These are phyloP conservation scores for Plasmodium inui DNA, from an alignment of 169 alveolate species.

Conservation along the genomic window DNA sequence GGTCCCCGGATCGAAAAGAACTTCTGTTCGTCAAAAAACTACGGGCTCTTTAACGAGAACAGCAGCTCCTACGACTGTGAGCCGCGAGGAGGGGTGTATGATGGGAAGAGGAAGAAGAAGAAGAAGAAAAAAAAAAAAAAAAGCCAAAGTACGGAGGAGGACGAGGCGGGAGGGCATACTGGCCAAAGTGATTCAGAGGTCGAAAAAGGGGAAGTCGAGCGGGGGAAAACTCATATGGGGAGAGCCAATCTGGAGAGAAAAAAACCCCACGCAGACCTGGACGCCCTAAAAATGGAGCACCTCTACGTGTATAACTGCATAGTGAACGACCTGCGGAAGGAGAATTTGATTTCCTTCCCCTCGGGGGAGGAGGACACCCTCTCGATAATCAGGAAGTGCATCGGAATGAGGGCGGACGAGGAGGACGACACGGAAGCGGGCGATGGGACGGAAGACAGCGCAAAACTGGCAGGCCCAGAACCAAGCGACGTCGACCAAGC, in stretches of 20 bases:
- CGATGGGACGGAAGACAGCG: neutral
- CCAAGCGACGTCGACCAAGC: neutral
- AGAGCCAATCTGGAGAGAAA: neutral
- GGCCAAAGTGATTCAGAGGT: neutral
- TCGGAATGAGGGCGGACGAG: slow-evolving; percentile 23
- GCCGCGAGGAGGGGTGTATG: neutral
- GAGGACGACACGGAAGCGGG: neutral
- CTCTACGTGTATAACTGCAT: slow-evolving; percentile 34
- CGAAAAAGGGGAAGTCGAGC: neutral
- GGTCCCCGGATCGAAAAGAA: neutral
- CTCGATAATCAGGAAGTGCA: slow-evolving; percentile 17
- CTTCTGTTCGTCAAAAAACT: neutral
- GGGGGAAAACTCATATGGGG: neutral
- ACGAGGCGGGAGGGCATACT: neutral
- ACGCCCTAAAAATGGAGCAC: slow-evolving; percentile 45
- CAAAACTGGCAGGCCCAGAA: neutral
- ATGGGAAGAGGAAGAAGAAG: slow-evolving; percentile 6
- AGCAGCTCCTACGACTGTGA: slow-evolving; percentile 32
- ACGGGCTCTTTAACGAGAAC: slow-evolving; percentile 12
- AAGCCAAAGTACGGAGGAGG: neutral
- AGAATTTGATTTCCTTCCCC: slow-evolving; percentile 32
- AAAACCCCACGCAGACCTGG: neutral
- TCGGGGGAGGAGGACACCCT: slow-evolving; percentile 26
- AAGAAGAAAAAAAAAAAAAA: neutral
- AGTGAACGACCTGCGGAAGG: slow-evolving; percentile 50